Percentiles rank a stretch among this genome's conserved stretches.
Conservation (phyloP, 106 monocot genomes). For the Dendrobium nobile region DNA sequence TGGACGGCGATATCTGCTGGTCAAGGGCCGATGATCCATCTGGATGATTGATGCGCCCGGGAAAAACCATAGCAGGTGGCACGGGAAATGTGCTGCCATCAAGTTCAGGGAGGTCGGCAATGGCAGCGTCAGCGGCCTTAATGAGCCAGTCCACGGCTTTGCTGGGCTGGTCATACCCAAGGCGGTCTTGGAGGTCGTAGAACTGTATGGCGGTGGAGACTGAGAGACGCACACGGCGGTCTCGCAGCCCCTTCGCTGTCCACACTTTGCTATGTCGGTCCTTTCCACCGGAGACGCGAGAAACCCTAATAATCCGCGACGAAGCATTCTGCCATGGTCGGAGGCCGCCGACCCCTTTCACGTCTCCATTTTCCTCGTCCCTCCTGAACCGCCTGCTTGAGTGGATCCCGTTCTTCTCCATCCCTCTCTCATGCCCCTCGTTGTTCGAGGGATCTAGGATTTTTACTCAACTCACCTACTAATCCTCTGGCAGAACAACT, state of each 20-base stretch:
- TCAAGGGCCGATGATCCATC: neutral
- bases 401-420: conserved; percentile 7
- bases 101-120: conserved; percentile 67
- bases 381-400: neutral
- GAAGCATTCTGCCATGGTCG: conserved; percentile 7
- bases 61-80: neutral
- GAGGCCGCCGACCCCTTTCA: neutral
- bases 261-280: conserved; percentile 11
- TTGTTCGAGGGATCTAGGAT: neutral
- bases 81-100: conserved; percentile 26
- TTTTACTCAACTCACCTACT: neutral
- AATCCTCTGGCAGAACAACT: neutral
- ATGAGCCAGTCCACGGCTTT: conserved; percentile 40
- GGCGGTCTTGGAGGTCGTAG: conserved; percentile 55
- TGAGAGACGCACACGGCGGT: conserved; percentile 44
- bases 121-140: conserved; percentile 30
- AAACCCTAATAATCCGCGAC: conserved; percentile 11
- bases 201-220: conserved; percentile 45
- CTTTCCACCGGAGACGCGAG: conserved; percentile 7
- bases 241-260: conserved; percentile 16
- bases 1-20: conserved; percentile 28
- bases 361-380: neutral
- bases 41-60: neutral
- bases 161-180: conserved; percentile 45
- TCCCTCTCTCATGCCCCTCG: conserved; percentile 5